Evolutionary conservation across 2,329 filamentous ascomycete species (phyloP), one percentile per base, ranked within the genome.

Genomic region (Colletotrichum agaves): DNA sequence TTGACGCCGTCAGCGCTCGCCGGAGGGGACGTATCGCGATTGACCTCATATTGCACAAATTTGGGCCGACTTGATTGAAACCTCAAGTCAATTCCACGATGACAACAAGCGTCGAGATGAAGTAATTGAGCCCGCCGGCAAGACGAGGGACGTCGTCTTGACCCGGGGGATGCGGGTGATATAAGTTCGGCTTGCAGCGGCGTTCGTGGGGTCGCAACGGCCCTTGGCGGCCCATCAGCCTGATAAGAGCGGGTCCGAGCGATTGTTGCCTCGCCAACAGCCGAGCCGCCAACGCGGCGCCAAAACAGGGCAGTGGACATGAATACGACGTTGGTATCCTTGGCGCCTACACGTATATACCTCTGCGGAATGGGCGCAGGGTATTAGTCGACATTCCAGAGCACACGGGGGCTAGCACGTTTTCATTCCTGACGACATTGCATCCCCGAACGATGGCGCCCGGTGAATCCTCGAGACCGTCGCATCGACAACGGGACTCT

Each of bases 251-350:
- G 35, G 31, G n/a, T 10, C 33, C 17, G 17, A 17, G 33, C 33
- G 79, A 80, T 79, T 73, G 80, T 83, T 82, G 79, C 76, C 76
- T 70, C 57, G 80, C 71, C 80, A 80, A 83, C 81, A 70, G 63
- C 68, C 61, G 63, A 72, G 61, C 19, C 39, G 67, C 70, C 73
- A 72, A 72, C 70, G 55, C 47, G 55, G 59, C 57, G 53, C 71
- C 71, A 71, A 74, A 62, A 67, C 68, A 70, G 37, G 68, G 59
- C 53, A 68, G 43, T 11, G 64, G 59, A 62, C 46, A 33, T 44
- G 53, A 37, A 44, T 68, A 53, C 58, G 67, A 47, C 47, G 43
- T 64, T 69, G 69, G 69, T 63, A 46, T 17, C 56, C 66, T 69
- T 65, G 66, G 69, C 62, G 37, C 27, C 37, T 61, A 46, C 46